Conservation (phyloP, 2,329 filamentous ascomycete genomes). For the Emericellopsis cladophorae region DNA sequence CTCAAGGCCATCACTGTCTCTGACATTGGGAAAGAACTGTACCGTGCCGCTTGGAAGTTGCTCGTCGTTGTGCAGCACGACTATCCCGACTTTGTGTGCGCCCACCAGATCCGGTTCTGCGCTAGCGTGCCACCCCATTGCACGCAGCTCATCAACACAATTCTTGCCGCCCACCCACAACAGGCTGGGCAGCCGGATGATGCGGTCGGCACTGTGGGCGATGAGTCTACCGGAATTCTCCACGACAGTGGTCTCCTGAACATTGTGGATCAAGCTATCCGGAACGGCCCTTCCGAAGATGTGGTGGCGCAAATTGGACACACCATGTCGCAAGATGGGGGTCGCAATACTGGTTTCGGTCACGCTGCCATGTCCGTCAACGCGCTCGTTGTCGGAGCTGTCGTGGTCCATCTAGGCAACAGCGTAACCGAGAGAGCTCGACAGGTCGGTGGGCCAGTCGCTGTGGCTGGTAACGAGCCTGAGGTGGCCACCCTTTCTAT, state of each 20-base stretch:
- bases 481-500: conserved; percentile 65
- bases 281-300: conserved; percentile 54
- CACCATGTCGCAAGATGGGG: conserved; percentile 49
- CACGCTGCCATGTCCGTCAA: conserved; percentile 58
- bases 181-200: conserved; percentile 58
- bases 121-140: conserved; percentile 73
- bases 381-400: conserved; percentile 59
- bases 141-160: conserved; percentile 76
- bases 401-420: conserved; percentile 73
- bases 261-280: conserved; percentile 45
- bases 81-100: conserved; percentile 83
- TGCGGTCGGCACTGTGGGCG: conserved; percentile 19
- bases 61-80: conserved; percentile 83
- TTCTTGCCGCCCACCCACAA: conserved; percentile 72
- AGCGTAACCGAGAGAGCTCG: conserved; percentile 50
- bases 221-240: conserved; percentile 37
- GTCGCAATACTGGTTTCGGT: conserved; percentile 50
- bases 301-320: conserved; percentile 66
- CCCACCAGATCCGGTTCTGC: conserved; percentile 74
- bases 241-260: conserved; percentile 42
- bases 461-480: conserved; percentile 24
- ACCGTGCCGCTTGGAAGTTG: conserved; percentile 72
- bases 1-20: conserved; percentile 62
- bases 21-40: conserved; percentile 66
- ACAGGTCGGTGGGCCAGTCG: conserved; percentile 44